phyloP scores from a whole-genome alignment of 2,329 filamentous ascomycete species.

The Dactylonectria estremocensis region DNA sequence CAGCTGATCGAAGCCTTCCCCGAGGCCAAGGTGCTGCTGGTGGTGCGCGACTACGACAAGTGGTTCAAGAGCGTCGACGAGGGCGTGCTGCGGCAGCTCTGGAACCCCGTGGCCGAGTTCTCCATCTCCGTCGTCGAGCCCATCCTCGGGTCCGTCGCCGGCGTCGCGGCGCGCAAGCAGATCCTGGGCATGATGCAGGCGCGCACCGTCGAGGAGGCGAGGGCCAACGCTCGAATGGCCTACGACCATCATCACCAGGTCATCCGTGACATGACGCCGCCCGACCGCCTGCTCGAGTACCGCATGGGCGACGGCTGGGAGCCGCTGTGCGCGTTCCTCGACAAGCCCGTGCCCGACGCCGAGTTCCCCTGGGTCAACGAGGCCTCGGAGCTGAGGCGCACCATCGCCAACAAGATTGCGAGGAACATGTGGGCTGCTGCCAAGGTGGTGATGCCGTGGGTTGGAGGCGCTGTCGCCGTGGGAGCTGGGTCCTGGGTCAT shows the following conservation, averaged over 20 bases:
- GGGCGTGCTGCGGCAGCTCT: constrained; percentile 44
- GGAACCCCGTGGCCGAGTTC: constrained; percentile 35
- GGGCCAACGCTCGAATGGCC: constrained; percentile 37
- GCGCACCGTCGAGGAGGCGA: constrained; percentile 39
- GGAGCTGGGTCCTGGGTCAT: constrained; percentile 33
- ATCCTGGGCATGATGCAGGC: constrained; percentile 50
- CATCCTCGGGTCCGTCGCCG: constrained; percentile 51
- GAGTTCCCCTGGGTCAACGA: constrained; percentile 54
- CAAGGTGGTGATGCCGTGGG: constrained; percentile 37
- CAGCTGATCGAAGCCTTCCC: constrained; percentile 52
- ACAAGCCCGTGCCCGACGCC: constrained; percentile 48
- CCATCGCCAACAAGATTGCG: constrained; percentile 27
- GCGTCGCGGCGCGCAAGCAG: constrained; percentile 43
- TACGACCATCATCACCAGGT: constrained; percentile 51
- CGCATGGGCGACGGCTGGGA: constrained; percentile 53
- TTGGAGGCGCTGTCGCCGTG: constrained; percentile 24
- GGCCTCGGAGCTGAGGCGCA: constrained; percentile 37
- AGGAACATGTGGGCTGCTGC: constrained; percentile 25
- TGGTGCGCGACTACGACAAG: constrained; percentile 49
- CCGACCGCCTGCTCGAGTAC: constrained; percentile 51
- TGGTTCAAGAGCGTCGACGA: constrained; percentile 54
- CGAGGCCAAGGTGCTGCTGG: constrained; percentile 53
- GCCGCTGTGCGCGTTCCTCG: constrained; percentile 56
- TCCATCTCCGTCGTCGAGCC: constrained; percentile 46
- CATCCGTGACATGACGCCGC: constrained; percentile 47